These are phyloP conservation scores for Epichloe aotearoae DNA, from an alignment of 2,329 filamentous ascomycete genomes.

Conservation along the genomic window DNA sequence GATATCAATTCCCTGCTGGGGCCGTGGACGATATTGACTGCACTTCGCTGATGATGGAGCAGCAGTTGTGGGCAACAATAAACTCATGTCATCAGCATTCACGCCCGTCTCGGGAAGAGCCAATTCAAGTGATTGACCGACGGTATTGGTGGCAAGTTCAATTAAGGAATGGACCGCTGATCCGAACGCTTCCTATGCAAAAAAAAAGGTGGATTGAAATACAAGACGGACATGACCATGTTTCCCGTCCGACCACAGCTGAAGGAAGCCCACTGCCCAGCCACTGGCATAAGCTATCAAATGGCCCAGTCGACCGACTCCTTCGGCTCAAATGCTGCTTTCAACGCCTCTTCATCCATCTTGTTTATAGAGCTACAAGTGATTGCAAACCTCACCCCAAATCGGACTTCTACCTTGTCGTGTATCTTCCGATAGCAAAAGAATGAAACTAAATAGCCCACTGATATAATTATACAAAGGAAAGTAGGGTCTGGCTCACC, in stretches of 20 bases:
- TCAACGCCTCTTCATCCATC: background rate
- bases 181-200: conserved; percentile 4
- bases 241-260: background rate
- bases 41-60: no score
- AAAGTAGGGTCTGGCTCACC: conserved; percentile 5
- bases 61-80: no score
- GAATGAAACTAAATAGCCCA: background rate
- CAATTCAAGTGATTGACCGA: background rate
- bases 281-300: background rate
- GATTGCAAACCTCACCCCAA: background rate
- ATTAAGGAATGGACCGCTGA: background rate
- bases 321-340: background rate
- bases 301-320: background rate
- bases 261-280: background rate
- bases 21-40: no score
- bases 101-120: background rate
- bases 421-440: background rate
- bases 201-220: conserved; percentile 1
- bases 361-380: background rate
- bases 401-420: background rate
- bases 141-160: background rate
- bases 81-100: background rate
- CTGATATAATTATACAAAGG: conserved; percentile 6
- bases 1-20: no score
- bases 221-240: background rate